Evolutionary conservation across 345 rosid genomes (phyloP).

Genomic region (Melastoma malabathricum): DNA sequence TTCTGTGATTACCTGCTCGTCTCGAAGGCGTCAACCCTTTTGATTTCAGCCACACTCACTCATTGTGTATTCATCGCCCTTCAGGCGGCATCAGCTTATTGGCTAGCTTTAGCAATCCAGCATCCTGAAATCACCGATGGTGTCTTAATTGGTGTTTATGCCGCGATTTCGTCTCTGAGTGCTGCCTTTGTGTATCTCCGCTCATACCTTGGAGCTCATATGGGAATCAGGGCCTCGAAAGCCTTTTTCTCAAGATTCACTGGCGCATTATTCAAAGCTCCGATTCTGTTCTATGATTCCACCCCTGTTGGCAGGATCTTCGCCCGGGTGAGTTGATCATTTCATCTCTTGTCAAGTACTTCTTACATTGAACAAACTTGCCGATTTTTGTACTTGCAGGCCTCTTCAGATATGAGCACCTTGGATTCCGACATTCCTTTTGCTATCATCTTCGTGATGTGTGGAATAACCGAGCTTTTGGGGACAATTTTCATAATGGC

Average conservation of each 20-base stretch:
- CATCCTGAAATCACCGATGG: slow-evolving; percentile 26
- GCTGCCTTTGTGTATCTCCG: slow-evolving; percentile 34
- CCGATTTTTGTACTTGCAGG: slow-evolving; percentile 26
- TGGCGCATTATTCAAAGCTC: slow-evolving; percentile 50
- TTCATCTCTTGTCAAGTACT: background rate
- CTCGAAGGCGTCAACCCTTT: background rate
- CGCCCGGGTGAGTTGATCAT: background rate
- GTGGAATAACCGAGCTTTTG: slow-evolving; percentile 26
- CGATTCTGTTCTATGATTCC: slow-evolving; percentile 52
- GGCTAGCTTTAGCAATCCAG: slow-evolving; percentile 60
- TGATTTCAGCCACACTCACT: slow-evolving; percentile 15
- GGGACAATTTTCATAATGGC: slow-evolving; percentile 39
- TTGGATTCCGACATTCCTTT: slow-evolving; percentile 56
- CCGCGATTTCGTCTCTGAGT: slow-evolving; percentile 40
- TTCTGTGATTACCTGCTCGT: slow-evolving; percentile 54
- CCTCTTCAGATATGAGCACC: slow-evolving; percentile 57
- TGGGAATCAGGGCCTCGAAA: slow-evolving; percentile 57
- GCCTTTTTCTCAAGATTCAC: slow-evolving; percentile 57
- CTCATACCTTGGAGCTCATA: slow-evolving; percentile 25
- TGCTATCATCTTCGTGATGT: slow-evolving; percentile 26
- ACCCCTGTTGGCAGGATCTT: no score
- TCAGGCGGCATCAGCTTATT: slow-evolving; percentile 54
- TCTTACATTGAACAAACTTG: no score
- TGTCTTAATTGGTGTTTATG: slow-evolving; percentile 41
- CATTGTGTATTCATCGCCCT: slow-evolving; percentile 33